These are phyloP conservation scores for Penicillium bovifimosum DNA, from an alignment of 495 filamentous ascomycete genomes.

Conservation along the genomic window DNA sequence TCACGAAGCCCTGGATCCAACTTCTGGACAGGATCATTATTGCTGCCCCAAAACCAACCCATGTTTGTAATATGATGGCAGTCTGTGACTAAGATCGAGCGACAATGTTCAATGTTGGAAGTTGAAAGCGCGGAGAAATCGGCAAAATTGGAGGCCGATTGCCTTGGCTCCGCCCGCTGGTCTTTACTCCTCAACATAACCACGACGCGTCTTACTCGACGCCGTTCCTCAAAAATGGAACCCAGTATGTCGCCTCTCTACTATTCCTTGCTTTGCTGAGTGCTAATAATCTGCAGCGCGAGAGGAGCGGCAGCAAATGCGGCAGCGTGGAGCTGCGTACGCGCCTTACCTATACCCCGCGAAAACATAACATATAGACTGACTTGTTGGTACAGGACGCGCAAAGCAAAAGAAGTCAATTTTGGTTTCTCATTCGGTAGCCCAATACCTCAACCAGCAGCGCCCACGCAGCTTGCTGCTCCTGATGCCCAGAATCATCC, in stretches of 20 bases:
- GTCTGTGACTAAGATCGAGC: neutral
- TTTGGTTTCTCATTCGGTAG: conserved; percentile 49
- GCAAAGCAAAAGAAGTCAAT: conserved; percentile 42
- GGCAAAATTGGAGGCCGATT: conserved; percentile 28
- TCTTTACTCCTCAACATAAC: conserved; percentile 20
- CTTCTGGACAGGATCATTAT: conserved; percentile 67
- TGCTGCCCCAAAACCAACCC: conserved; percentile 68
- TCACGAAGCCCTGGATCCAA: conserved; percentile 81
- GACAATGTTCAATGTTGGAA: neutral
- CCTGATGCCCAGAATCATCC: conserved; percentile 17
- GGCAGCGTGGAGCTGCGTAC: conserved; percentile 56
- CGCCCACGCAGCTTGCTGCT: conserved; percentile 12
- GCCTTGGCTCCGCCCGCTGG: conserved; percentile 21
- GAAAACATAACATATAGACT: conserved; percentile 23
- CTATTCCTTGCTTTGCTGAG: neutral
- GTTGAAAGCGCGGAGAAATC: conserved; percentile 23
- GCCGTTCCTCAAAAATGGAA: conserved; percentile 37
- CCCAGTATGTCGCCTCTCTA: conserved; percentile 29
- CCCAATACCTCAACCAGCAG: conserved; percentile 5
- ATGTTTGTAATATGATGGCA: conserved; percentile 16
- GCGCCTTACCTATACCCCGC: conserved; percentile 30
- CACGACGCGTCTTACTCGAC: conserved; percentile 34
- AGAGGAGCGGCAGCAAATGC: conserved; percentile 52
- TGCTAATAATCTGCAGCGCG: conserved; percentile 38
- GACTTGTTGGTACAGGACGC: conserved; percentile 30